Percentiles rank a stretch among this genome's conserved stretches.
These are phyloP conservation scores for Annulohypoxylon nitens DNA, from an alignment of 495 filamentous ascomycete species.

Conservation along the genomic window DNA sequence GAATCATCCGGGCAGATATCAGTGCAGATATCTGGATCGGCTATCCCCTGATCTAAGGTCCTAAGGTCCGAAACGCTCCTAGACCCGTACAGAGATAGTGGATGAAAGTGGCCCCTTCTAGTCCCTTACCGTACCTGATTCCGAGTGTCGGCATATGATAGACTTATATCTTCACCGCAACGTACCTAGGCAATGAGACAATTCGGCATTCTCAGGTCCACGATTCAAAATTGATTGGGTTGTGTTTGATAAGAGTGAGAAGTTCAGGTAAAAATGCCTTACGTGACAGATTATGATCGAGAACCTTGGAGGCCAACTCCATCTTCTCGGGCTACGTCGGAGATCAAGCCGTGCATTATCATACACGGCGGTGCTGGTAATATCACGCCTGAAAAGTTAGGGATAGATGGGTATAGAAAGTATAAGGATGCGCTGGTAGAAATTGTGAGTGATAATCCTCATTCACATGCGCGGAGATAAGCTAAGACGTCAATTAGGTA, in stretches of 20 bases:
- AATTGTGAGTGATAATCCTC: conserved; percentile 56
- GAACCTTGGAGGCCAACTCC: no score
- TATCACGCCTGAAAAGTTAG: conserved; percentile 76
- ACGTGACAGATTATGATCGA: conserved; percentile 24
- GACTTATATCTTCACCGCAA: neutral
- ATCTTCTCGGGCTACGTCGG: neutral
- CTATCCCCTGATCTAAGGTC: conserved; percentile 13
- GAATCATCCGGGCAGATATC: neutral
- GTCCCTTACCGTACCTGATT: conserved; percentile 6
- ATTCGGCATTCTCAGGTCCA: neutral
- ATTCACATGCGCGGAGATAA: neutral
- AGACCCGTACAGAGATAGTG: conserved; percentile 22
- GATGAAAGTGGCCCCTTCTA: neutral
- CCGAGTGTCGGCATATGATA: neutral
- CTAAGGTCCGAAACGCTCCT: conserved; percentile 9
- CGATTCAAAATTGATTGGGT: neutral
- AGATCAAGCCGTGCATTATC: conserved; percentile 74
- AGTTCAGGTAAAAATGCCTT: conserved; percentile 23
- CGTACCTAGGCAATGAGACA: neutral
- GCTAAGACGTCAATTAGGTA: conserved; percentile 41
- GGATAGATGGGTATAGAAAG: conserved; percentile 68
- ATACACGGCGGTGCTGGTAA: conserved; percentile 92
- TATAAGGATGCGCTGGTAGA: conserved; percentile 74
- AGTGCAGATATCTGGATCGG: conserved; percentile 16
- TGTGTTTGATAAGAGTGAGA: neutral